These are phyloP conservation scores for Malassezia caprae DNA, from an alignment of 1,284 basidiomycete genomes.

Conservation along the genomic window DNA sequence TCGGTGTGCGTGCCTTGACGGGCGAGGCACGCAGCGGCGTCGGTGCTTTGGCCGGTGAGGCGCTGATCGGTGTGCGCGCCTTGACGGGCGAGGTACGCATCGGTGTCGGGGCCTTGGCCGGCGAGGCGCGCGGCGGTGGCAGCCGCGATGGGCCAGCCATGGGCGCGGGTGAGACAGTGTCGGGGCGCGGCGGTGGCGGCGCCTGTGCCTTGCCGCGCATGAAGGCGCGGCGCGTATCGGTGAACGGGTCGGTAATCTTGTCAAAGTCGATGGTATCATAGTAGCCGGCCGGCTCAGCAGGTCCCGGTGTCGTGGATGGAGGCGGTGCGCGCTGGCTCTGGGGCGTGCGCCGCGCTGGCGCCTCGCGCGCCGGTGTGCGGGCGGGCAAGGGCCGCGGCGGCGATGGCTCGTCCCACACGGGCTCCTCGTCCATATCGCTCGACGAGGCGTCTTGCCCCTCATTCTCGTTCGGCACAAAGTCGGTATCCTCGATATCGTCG, in stretches of 20 bases:
- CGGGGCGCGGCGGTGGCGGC: slow-evolving; percentile 3
- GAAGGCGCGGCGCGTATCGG: slow-evolving; percentile 14
- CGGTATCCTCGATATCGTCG: not conserved
- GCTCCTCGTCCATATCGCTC: not conserved
- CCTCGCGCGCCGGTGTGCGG: not conserved
- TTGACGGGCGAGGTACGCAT: not conserved
- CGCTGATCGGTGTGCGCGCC: not conserved
- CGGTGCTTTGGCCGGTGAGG: not conserved
- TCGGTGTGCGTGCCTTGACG: not conserved
- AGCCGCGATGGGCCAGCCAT: not conserved
- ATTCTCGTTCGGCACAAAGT: slow-evolving; percentile 5
- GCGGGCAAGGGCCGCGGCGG: not conserved
- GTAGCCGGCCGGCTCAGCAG: not conserved
- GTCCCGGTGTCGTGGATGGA: not conserved
- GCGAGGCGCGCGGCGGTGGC: not conserved
- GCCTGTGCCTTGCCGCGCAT: slow-evolving; percentile 13
- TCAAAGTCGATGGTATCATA: slow-evolving; percentile 18
- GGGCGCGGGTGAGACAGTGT: not conserved
- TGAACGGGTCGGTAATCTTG: slow-evolving; percentile 19
- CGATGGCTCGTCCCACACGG: not conserved
- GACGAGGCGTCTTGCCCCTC: not conserved
- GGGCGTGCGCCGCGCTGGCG: not conserved
- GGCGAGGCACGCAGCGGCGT: not conserved
- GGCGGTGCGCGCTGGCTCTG: not conserved
- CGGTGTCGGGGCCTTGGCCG: not conserved